These are phyloP conservation scores for Lentinula sp. DNA, from an alignment of 768 basidiomycete species.

Conservation along the genomic window DNA sequence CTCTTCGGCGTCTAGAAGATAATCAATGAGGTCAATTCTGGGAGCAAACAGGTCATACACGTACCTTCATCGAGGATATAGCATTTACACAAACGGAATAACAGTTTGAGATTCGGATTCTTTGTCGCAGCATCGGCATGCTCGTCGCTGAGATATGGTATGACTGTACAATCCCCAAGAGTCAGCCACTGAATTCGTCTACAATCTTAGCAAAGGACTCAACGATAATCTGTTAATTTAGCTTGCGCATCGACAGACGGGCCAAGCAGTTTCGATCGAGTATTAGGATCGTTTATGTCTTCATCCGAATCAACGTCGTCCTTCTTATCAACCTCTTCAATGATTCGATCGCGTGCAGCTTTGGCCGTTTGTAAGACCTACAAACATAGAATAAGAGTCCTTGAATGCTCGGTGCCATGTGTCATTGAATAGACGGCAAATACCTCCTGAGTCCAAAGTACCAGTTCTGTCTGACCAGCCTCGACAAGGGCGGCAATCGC, in stretches of 20 bases:
- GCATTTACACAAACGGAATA: slow-evolving; percentile 79
- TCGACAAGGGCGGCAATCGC: slow-evolving; percentile 71
- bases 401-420: slow-evolving; percentile 17
- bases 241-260: slow-evolving; percentile 66
- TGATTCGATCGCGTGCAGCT: slow-evolving; percentile 48
- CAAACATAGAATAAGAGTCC: background rate
- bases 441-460: slow-evolving; percentile 82
- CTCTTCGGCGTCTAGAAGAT: slow-evolving; percentile 52
- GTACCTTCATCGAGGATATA: slow-evolving; percentile 61
- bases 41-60: slow-evolving; percentile 5
- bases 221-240: slow-evolving; percentile 74
- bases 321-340: slow-evolving; percentile 54
- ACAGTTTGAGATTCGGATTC: slow-evolving; percentile 74
- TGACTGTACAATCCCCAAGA: slow-evolving; percentile 38
- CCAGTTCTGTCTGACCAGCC: slow-evolving; percentile 51
- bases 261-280: slow-evolving; percentile 20
- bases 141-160: slow-evolving; percentile 71
- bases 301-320: slow-evolving; percentile 21
- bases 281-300: slow-evolving; percentile 25
- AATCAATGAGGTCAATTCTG: slow-evolving; percentile 2
- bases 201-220: slow-evolving; percentile 22
- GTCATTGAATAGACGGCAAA: background rate
- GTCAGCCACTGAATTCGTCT: background rate
- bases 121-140: slow-evolving; percentile 72
- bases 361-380: slow-evolving; percentile 63